Evolutionary conservation across 169 alveolate genomes (phyloP).

Genomic region (Theileria sp.): DNA sequence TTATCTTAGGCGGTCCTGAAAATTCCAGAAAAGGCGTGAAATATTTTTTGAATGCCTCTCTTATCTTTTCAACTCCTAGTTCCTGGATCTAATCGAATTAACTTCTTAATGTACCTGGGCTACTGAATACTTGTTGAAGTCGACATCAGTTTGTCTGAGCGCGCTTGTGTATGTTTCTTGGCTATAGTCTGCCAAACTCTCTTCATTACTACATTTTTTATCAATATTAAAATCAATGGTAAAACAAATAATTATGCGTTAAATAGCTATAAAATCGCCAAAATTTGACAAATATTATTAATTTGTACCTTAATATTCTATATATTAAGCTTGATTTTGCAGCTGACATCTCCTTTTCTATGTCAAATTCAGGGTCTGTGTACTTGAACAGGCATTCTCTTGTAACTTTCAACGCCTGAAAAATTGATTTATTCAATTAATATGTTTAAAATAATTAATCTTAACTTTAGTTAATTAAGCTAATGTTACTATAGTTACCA

Average conservation of each 20-base stretch:
- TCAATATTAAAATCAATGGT: neutral
- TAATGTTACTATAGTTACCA: conserved; percentile 2
- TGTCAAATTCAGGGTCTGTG: conserved; percentile 32
- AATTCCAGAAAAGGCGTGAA: conserved; percentile 16
- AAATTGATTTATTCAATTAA: neutral
- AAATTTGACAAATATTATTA: neutral
- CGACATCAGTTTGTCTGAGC: conserved; percentile 52
- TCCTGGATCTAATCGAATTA: conserved; percentile 17
- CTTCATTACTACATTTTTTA: conserved; percentile 47
- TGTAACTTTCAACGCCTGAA: conserved; percentile 64
- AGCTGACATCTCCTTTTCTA: conserved; percentile 55
- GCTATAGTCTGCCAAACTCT: conserved; percentile 62
- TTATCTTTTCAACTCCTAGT: conserved; percentile 18
- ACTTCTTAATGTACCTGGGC: conserved; percentile 7
- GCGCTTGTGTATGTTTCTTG: conserved; percentile 62
- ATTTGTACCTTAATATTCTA: conserved; percentile 46
- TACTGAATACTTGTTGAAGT: conserved; percentile 13
- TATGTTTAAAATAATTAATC: neutral
- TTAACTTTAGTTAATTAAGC: neutral
- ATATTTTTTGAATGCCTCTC: conserved; percentile 31
- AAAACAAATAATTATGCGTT: neutral
- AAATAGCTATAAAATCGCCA: too few relatives aligned
- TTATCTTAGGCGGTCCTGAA: conserved; percentile 10
- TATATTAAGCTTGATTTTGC: conserved; percentile 68
- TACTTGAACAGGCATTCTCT: conserved; percentile 44